Base-by-base conservation (phyloP, 2,329 filamentous ascomycete species). In the Cladosporium cucumerinum region DNA sequence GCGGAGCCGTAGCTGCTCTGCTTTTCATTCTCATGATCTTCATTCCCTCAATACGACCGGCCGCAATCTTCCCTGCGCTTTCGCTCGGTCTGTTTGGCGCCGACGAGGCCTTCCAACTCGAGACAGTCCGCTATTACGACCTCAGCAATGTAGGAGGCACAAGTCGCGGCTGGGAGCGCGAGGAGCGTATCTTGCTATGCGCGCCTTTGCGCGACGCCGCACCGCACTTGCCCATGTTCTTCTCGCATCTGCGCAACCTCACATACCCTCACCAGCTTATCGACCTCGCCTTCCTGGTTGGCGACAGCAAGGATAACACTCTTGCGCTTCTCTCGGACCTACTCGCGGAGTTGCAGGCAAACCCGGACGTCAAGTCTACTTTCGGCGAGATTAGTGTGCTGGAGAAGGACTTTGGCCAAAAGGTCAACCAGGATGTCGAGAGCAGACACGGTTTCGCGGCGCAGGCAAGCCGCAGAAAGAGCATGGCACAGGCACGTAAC, bases 391-490 rank as follows among this genome's bases (percentile, higher is more conserved):
- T 99, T 65, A 97, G 92, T 0, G 95, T 99, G 66, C 93, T 99
- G 69, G 92, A 98, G 80, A 99, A 99, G 80, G 94, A 99, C 77
- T 99, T 99, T 81, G 95, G 95, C 3, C 95, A 99, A 77, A 94
- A 94, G 76, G 95, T 99, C 66, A 92, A 96, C 69, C 95, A 99
- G 79, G 94, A 99, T 79, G 93, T 98, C 28, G 95, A 99, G 80
- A 97, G 92, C 76, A 89, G 95, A 70, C 95, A 99, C 78, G 96
- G 95, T 26, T 99, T 99, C 75, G 95, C 94, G 32, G 95, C 95
- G 1, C 95, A 99, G 79, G 95, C 95, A 26, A 91, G 89, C 70
- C 86, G 95, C 72, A 87, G 95, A 78, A 99, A 99, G 81, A 85
- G 96, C 73, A 99, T 99, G 95, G 95, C 95, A 0, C 93, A 97